These are phyloP conservation scores for Iodosphaeria phyllophila DNA, from an alignment of 2,329 filamentous ascomycete genomes.

Conservation along the genomic window DNA sequence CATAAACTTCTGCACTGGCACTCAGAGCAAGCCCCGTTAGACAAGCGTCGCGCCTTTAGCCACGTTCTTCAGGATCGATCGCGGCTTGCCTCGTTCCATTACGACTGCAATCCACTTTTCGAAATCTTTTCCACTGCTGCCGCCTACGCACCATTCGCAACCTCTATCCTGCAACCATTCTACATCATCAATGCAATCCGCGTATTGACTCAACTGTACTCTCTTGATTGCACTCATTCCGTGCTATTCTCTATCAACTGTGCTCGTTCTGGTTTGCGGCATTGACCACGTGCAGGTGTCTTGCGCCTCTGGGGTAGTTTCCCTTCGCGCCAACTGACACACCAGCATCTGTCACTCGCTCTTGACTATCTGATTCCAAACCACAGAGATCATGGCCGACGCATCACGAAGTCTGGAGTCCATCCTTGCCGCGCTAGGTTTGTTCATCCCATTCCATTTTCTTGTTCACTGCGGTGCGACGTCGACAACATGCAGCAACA, in stretches of 20 bases:
- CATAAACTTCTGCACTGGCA: no score
- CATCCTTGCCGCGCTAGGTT: conserved; percentile 29
- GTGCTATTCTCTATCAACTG: background rate
- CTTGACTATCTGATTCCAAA: background rate
- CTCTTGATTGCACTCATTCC: background rate
- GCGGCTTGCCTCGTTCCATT: no score
- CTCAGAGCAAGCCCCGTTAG: no score
- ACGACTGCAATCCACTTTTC: no score
- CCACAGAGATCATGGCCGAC: conserved; percentile 16
- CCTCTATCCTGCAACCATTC: background rate
- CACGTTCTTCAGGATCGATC: no score
- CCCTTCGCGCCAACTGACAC: background rate
- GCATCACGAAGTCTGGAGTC: conserved; percentile 23
- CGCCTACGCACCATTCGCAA: no score
- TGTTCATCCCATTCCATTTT: conserved; percentile 8
- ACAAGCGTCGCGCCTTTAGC: no score
- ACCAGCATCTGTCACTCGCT: background rate
- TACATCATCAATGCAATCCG: background rate
- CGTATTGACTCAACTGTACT: background rate
- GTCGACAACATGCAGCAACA: conserved; percentile 1
- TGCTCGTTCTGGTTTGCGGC: background rate
- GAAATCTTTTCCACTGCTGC: no score
- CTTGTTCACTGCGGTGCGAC: conserved; percentile 1
- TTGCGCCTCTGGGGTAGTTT: background rate
- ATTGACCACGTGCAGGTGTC: background rate